Percentiles rank a stretch among this genome's conserved stretches.
These are phyloP conservation scores for Xylaria sp. DNA, from an alignment of 2,329 filamentous ascomycete genomes.

Conservation along the genomic window DNA sequence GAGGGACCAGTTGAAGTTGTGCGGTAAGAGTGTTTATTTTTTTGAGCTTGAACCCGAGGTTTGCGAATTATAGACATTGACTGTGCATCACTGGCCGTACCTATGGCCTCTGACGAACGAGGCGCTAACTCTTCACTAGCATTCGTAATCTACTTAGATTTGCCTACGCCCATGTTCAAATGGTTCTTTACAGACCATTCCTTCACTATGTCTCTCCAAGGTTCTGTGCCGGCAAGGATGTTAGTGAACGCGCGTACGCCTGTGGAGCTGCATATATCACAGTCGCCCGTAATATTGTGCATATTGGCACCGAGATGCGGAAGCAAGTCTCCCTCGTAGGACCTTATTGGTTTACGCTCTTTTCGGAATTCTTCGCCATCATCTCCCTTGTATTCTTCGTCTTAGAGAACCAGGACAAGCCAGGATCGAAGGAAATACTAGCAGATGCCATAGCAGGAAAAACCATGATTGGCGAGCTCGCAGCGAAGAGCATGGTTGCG, in stretches of 20 bases:
- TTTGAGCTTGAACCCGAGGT: not conserved
- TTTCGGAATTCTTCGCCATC: constrained; percentile 84
- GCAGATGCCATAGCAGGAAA: constrained; percentile 87
- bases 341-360: constrained; percentile 88
- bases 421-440: constrained; percentile 80
- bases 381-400: constrained; percentile 83
- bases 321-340: constrained; percentile 79
- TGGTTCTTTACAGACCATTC: constrained; percentile 85
- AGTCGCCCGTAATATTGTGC: constrained; percentile 77
- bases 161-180: constrained; percentile 84
- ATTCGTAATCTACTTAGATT: constrained; percentile 81
- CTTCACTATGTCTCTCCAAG: constrained; percentile 81
- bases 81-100: not conserved
- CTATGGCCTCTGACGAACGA: not conserved
- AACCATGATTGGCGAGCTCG: constrained; percentile 81
- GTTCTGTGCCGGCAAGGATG: constrained; percentile 62
- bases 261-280: constrained; percentile 72
- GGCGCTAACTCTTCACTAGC: constrained; percentile 49
- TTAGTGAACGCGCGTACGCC: constrained; percentile 82
- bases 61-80: not conserved
- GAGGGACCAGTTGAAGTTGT: constrained; percentile 80
- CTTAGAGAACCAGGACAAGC: constrained; percentile 80
- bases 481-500: constrained; percentile 86
- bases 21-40: constrained; percentile 64
- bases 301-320: constrained; percentile 82